These are phyloP conservation scores for Pseudocercospora crystallina DNA, from an alignment of 2,329 filamentous ascomycete species.

Conservation along the genomic window DNA sequence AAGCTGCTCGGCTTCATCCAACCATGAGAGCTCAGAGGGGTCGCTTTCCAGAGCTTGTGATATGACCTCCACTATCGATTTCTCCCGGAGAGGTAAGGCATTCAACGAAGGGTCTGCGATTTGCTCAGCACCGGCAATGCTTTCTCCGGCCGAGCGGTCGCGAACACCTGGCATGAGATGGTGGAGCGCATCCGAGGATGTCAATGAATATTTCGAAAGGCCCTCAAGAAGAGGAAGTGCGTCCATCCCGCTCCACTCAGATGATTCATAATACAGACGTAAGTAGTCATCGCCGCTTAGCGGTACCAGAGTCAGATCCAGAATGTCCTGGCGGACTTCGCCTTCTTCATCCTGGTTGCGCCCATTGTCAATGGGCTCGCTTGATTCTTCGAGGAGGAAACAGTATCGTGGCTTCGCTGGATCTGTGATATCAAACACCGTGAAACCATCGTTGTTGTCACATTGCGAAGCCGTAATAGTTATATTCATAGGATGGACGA, in stretches of 20 bases:
- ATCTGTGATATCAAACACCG: conserved; percentile 8
- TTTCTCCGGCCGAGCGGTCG: no score
- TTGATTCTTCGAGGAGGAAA: neutral
- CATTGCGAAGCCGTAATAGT: neutral
- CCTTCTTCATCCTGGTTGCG: neutral
- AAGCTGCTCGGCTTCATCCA: neutral
- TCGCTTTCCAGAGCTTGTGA: conserved; percentile 1
- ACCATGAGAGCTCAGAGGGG: neutral
- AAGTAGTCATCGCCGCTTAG: neutral
- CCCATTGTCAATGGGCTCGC: neutral
- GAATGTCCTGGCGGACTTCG: neutral
- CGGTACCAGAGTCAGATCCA: neutral
- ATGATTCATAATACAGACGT: neutral
- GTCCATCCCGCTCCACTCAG: neutral
- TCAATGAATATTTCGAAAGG: neutral
- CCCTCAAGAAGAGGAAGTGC: neutral
- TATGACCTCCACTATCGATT: neutral
- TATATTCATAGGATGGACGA: neutral
- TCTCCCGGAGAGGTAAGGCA: neutral
- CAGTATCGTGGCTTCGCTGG: conserved; percentile 4
- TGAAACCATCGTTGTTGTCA: conserved; percentile 13
- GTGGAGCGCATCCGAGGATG: neutral
- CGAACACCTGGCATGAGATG: no score
- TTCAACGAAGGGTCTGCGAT: neutral
- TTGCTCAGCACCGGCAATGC: conserved; percentile 2